Base-by-base conservation (phyloP, 371 early-diverging fungal species). In the Sporodiniella umbellata region DNA sequence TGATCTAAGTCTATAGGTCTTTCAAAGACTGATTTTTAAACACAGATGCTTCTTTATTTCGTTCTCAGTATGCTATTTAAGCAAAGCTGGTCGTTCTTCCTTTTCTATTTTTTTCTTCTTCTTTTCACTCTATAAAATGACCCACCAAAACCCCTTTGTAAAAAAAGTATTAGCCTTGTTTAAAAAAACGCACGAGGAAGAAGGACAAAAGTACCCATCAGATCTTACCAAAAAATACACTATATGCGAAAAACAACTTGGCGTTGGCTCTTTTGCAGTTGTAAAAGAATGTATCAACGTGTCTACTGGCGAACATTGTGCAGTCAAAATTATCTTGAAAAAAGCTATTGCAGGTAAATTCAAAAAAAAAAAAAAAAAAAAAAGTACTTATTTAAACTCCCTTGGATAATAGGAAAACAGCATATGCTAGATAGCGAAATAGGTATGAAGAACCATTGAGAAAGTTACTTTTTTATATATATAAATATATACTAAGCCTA, bases 351-450 rank as follows among this genome's bases (percentile, higher is more conserved):
- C 68, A 33, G 79, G 79, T 65, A 61, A 28, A 28, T 7, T 7
- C 4, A 28, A 28, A 28, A 28, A 28, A 28, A 28, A 28, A 28
- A 28, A 28, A 28, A 28, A 25, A 8, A 22, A 43, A 35, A 21
- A 12, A 14, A 2, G n/a, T 28, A 30, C 26, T 45, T 14, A 40
- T 40, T 46, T 28, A 8, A 35, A 19, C 31, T 19, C 5, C n/a
- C 1, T 14, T 35, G 18, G 28, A 38, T 19, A 19, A 17, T 54
- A 73, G 87, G 87, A 39, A 90, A 89, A 51, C 85, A 84, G 45
- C 63, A 73, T 48, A 92, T 92, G 92, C 80, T 92, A 53, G 85
- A 87, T 55, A 89, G 85, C 17, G 92, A 92, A 56, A 78, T 92
- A 53, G 72, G 72, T 71, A 53, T 24, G 33, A 19, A n/a, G 4